Evolutionary conservation across 2,329 filamentous ascomycete species (phyloP).

Genomic region (Venturia carpophila): DNA sequence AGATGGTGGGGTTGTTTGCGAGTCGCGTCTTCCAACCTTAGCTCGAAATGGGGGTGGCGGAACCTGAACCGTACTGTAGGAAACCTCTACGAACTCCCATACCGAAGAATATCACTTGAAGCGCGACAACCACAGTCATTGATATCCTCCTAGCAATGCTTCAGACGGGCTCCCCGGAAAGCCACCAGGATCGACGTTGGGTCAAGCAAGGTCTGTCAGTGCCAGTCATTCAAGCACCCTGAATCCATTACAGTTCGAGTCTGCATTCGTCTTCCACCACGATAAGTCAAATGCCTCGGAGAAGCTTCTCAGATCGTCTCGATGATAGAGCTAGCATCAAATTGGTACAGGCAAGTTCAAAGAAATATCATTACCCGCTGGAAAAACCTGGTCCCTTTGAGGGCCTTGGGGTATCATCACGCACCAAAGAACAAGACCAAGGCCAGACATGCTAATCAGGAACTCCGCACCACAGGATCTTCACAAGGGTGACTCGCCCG

Average conservation of each 20-base stretch:
- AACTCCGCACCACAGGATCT: not conserved
- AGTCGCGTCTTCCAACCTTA: constrained; percentile 6
- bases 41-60: not conserved
- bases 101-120: not conserved
- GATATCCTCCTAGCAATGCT: not conserved
- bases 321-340: not conserved
- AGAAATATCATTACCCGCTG: not conserved
- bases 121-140: not conserved
- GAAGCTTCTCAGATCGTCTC: not conserved
- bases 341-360: not conserved
- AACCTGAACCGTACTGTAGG: not conserved
- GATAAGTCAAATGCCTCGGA: not conserved
- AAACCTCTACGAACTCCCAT: not conserved
- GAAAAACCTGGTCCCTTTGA: not conserved
- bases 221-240: not conserved
- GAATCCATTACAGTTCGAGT: not conserved
- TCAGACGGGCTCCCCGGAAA: not conserved
- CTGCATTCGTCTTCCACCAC: not conserved
- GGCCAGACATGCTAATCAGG: not conserved
- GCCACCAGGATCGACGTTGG: no score
- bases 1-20: not conserved
- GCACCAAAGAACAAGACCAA: not conserved
- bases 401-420: constrained; percentile 2
- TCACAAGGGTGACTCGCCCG: not conserved
- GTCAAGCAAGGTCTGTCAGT: not conserved